A percentile compares a stretch with the other conserved stretches of the same genome.
These are phyloP conservation scores for Avena atlantica DNA, from an alignment of 176 grass and related monocot genomes.

Conservation along the genomic window DNA sequence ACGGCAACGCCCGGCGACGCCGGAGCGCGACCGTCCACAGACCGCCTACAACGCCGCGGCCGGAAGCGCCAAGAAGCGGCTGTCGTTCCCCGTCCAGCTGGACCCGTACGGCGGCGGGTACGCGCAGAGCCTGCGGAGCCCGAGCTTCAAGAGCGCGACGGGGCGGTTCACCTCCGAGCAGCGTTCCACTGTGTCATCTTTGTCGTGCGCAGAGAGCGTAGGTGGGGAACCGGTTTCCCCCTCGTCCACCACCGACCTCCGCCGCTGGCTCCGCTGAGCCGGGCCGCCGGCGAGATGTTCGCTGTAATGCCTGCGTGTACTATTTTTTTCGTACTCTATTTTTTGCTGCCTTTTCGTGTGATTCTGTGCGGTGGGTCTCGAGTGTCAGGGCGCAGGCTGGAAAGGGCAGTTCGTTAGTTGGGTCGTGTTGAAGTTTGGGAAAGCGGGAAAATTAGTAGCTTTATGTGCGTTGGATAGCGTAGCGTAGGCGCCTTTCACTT, in stretches of 20 bases:
- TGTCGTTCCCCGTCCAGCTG: slow-evolving; percentile 71
- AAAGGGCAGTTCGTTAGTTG: slow-evolving; percentile 36
- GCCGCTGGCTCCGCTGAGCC: slow-evolving; percentile 71
- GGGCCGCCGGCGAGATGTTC: not conserved
- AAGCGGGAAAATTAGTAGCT: slow-evolving; percentile 26
- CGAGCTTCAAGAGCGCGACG: slow-evolving; percentile 92
- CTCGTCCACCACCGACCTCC: slow-evolving; percentile 84
- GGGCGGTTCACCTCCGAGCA: slow-evolving; percentile 76
- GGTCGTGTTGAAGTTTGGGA: slow-evolving; percentile 32
- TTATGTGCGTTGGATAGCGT: slow-evolving; percentile 9
- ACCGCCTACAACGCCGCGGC: not conserved
- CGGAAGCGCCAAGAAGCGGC: slow-evolving; percentile 67
- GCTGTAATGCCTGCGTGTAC: not conserved
- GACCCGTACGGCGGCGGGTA: slow-evolving; percentile 46
- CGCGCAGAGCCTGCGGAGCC: slow-evolving; percentile 76
- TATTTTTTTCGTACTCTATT: not conserved
- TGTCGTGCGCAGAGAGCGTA: slow-evolving; percentile 78
- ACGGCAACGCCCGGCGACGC: slow-evolving; percentile 68
- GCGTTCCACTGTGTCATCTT: slow-evolving; percentile 77
- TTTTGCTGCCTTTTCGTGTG: slow-evolving; percentile 12
- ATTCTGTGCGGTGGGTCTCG: not conserved
- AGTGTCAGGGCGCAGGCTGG: slow-evolving; percentile 34
- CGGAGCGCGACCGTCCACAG: slow-evolving; percentile 58
- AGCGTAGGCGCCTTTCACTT: not conserved
- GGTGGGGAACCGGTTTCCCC: slow-evolving; percentile 70